A percentile compares a stretch with the other conserved stretches of the same genome.
Conservation (phyloP, 202 grass and related monocot genomes). For the Bolboschoenoplectus hybrid region DNA sequence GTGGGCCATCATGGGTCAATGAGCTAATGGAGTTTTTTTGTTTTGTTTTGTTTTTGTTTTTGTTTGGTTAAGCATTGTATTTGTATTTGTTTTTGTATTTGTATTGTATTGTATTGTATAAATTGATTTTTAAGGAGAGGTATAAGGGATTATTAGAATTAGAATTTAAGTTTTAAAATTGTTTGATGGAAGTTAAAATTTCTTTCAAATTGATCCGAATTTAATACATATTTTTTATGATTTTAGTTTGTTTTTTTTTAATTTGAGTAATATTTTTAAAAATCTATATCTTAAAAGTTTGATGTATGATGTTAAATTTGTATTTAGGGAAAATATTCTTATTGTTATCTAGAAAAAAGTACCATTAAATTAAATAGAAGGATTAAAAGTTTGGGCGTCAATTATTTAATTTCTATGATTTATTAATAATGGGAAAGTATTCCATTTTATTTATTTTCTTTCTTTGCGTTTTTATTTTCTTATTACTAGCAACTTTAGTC, state of each 20-base stretch:
- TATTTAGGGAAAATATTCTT: no score
- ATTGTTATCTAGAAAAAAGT: not conserved
- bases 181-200: no score
- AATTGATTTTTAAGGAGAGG: not conserved
- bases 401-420: not conserved
- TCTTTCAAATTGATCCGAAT: no score
- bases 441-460: not conserved
- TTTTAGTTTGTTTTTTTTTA: no score
- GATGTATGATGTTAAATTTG: no score
- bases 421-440: no score
- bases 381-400: not conserved
- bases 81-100: not conserved
- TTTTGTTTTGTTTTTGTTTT: constrained; percentile 18
- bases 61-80: not conserved
- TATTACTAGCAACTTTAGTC: not conserved
- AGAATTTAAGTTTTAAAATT: no score
- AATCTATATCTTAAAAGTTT: no score
- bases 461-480: not conserved
- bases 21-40: constrained; percentile 8
- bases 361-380: not conserved
- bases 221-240: no score
- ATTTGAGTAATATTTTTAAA: no score
- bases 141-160: not conserved
- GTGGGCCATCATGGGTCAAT: not conserved
- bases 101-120: not conserved